A percentile compares a stretch with the other conserved stretches of the same genome.
Evolutionary conservation across 1,284 basidiomycete species (phyloP).

Genomic region (Cryptococcus deneoformans): DNA sequence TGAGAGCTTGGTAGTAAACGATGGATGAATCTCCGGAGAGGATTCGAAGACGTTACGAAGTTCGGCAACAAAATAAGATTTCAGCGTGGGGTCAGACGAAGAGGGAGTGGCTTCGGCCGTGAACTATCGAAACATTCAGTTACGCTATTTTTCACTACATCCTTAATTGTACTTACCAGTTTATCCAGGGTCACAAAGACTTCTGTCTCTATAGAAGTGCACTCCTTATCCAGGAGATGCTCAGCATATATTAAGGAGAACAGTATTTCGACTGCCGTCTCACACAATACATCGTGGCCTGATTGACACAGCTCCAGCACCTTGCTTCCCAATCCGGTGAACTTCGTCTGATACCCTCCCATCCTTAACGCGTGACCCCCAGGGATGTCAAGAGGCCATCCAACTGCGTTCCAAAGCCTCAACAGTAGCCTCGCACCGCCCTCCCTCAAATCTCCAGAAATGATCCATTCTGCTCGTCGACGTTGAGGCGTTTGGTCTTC

Average conservation of each 20-base stretch:
- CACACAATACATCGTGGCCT: slow-evolving; percentile 88
- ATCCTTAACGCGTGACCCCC: slow-evolving; percentile 16
- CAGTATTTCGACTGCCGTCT: slow-evolving; percentile 85
- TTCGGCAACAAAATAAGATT: slow-evolving; percentile 92
- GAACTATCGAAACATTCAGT: slow-evolving; percentile 20
- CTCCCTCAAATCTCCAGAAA: slow-evolving; percentile 90
- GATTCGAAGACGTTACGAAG: slow-evolving; percentile 82
- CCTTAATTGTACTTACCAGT: slow-evolving; percentile 28
- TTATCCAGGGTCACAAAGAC: slow-evolving; percentile 91
- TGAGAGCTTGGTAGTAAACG: slow-evolving; percentile 72
- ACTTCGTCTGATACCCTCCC: slow-evolving; percentile 68
- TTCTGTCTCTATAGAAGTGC: slow-evolving; percentile 86
- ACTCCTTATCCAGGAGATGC: slow-evolving; percentile 73
- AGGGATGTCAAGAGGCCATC: slow-evolving; percentile 55
- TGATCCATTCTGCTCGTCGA: slow-evolving; percentile 90
- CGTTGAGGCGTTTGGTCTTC: slow-evolving; percentile 72
- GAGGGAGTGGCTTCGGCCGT: slow-evolving; percentile 43
- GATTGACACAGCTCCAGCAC: slow-evolving; percentile 91
- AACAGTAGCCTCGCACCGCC: slow-evolving; percentile 84
- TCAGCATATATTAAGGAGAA: slow-evolving; percentile 97
- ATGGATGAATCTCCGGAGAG: slow-evolving; percentile 68
- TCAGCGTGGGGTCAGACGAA: slow-evolving; percentile 87
- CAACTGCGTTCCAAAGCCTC: slow-evolving; percentile 83
- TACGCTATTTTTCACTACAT: neutral
- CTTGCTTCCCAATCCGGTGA: slow-evolving; percentile 83